A percentile compares a stretch with the other conserved stretches of the same genome.
Conservation (phyloP, 371 early-diverging fungal species). For the Lichtheimia hyalospora region DNA sequence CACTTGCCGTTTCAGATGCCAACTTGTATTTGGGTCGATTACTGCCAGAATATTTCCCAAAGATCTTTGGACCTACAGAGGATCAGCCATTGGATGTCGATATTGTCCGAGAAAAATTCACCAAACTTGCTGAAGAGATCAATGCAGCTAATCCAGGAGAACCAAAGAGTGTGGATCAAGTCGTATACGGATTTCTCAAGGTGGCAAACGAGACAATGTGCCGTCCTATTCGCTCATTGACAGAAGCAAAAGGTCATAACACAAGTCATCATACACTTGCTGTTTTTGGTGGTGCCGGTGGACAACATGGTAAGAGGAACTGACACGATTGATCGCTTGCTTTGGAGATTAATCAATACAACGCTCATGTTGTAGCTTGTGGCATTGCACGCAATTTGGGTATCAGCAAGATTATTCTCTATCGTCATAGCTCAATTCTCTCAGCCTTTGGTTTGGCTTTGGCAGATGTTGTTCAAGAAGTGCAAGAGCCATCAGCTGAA, state of each 20-base stretch:
- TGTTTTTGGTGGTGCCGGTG: slow-evolving; percentile 97
- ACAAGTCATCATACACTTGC: slow-evolving; percentile 84
- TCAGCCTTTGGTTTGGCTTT: slow-evolving; percentile 92
- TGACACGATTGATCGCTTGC: not conserved
- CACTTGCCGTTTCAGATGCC: slow-evolving; percentile 92
- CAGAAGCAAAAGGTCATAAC: slow-evolving; percentile 93
- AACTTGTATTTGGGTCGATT: slow-evolving; percentile 90
- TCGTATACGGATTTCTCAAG: slow-evolving; percentile 91
- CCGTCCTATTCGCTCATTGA: slow-evolving; percentile 90
- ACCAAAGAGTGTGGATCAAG: slow-evolving; percentile 68
- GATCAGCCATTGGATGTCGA: slow-evolving; percentile 77
- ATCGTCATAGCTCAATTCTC: slow-evolving; percentile 86
- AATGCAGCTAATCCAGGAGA: slow-evolving; percentile 50
- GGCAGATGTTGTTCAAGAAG: slow-evolving; percentile 92
- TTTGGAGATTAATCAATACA: not conserved
- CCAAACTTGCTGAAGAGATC: slow-evolving; percentile 62
- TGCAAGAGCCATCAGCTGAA: slow-evolving; percentile 79
- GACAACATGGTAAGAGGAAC: slow-evolving; percentile 60
- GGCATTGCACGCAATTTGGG: slow-evolving; percentile 90
- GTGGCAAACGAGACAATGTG: slow-evolving; percentile 97
- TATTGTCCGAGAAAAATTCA: slow-evolving; percentile 66
- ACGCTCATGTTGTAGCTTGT: slow-evolving; percentile 65
- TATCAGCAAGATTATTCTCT: slow-evolving; percentile 80
- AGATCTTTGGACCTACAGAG: slow-evolving; percentile 93
- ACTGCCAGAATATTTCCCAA: slow-evolving; percentile 87